Evolutionary conservation across 306 rosid genomes (phyloP).

Genomic region (Lotus japonicus): DNA sequence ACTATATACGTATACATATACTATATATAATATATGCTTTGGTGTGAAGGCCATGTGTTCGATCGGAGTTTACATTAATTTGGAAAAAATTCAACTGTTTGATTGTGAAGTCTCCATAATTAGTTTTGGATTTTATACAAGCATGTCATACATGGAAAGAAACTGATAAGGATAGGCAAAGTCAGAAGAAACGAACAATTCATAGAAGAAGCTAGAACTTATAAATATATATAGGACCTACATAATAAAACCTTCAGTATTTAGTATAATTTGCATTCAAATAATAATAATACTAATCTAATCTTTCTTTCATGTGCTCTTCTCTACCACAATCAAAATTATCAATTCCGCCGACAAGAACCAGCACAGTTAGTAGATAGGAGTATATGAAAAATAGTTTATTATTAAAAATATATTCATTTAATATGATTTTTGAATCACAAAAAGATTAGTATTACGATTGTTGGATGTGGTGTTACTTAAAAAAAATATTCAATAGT

Average conservation of each 20-base stretch:
- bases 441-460: too few relatives aligned
- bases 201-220: slow-evolving; percentile 6
- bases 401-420: too few relatives aligned
- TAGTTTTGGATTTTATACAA: slow-evolving; percentile 23
- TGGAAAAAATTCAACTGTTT: slow-evolving; percentile 23
- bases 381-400: too few relatives aligned
- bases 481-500: too few relatives aligned
- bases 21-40: too few relatives aligned
- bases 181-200: slow-evolving; percentile 16
- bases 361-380: too few relatives aligned
- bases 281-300: background rate
- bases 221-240: slow-evolving; percentile 20
- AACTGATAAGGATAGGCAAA: slow-evolving; percentile 18
- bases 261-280: slow-evolving; percentile 6
- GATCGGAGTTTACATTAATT: slow-evolving; percentile 20
- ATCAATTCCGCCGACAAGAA: too few relatives aligned
- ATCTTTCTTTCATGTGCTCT: background rate
- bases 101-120: slow-evolving; percentile 29
- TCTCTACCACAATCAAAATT: background rate
- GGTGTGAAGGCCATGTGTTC: slow-evolving; percentile 20
- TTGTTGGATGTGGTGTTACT: too few relatives aligned
- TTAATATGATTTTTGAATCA: too few relatives aligned
- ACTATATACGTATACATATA: too few relatives aligned
- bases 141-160: slow-evolving; percentile 27
- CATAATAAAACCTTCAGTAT: slow-evolving; percentile 13